Conservation (phyloP, 805 yeast species). For the Candida schatavii region DNA sequence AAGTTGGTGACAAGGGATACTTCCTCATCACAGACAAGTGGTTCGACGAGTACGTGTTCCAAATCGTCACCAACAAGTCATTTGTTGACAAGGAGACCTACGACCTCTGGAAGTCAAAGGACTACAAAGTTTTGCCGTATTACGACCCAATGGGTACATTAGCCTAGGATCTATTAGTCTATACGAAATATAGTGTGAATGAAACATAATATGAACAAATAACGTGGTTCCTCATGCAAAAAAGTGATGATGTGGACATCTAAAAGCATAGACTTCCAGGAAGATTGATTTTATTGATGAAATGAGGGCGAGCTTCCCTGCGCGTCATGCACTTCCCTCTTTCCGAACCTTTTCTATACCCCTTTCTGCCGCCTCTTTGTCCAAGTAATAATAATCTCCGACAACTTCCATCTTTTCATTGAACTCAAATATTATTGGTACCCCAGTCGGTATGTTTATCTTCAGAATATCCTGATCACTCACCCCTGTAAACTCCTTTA, state of each 20-base stretch:
- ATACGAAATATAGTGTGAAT: too few relatives aligned
- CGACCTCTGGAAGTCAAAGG: slow-evolving; percentile 32
- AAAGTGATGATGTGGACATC: too few relatives aligned
- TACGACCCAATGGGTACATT: slow-evolving; percentile 45
- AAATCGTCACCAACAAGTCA: slow-evolving; percentile 36
- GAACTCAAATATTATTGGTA: slow-evolving; percentile 42
- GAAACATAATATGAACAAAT: too few relatives aligned
- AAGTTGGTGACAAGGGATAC: slow-evolving; percentile 39
- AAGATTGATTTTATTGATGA: too few relatives aligned
- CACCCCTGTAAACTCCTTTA: slow-evolving; percentile 34
- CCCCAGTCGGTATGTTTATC: slow-evolving; percentile 44
- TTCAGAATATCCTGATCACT: slow-evolving; percentile 37
- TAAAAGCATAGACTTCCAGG: too few relatives aligned
- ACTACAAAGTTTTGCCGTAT: slow-evolving; percentile 33
- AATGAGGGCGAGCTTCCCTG: too few relatives aligned
- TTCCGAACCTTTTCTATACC: slow-evolving; percentile 35
- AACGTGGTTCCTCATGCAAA: too few relatives aligned
- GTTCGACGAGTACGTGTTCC: slow-evolving; percentile 44
- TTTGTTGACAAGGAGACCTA: slow-evolving; percentile 36
- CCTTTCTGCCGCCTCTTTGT: slow-evolving; percentile 35
- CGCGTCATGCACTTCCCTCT: slow-evolving; percentile 22
- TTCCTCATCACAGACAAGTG: slow-evolving; percentile 43
- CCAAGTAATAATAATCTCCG: slow-evolving; percentile 36
- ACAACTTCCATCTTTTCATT: slow-evolving; percentile 26
- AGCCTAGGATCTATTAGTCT: too few relatives aligned